These are phyloP conservation scores for Syzygium aromaticum DNA, from an alignment of 345 rosid genomes.

Conservation along the genomic window DNA sequence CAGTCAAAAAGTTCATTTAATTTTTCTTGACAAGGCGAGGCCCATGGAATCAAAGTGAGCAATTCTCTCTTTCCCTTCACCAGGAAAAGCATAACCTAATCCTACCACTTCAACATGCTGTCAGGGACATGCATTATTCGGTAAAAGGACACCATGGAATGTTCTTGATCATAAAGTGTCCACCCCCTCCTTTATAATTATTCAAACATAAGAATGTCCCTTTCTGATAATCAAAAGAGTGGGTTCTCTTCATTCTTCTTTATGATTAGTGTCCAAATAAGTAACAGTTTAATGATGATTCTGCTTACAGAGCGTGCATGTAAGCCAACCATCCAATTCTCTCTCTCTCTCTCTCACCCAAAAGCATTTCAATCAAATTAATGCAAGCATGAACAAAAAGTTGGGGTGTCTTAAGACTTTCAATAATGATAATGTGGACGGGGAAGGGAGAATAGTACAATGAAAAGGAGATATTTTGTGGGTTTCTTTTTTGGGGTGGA, in stretches of 20 bases:
- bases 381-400: not conserved
- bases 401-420: not conserved
- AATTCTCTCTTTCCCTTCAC: not conserved
- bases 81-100: not conserved
- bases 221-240: not conserved
- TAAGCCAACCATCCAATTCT: slow-evolving; percentile 12
- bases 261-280: not conserved
- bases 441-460: not conserved
- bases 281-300: not conserved
- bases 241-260: not conserved
- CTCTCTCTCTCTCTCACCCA: not conserved
- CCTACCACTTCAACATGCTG: not conserved
- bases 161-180: not conserved
- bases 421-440: not conserved
- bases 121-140: slow-evolving; percentile 1
- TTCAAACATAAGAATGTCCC: not conserved
- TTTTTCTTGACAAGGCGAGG: not conserved
- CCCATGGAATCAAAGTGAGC: not conserved
- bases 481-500: not conserved
- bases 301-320: slow-evolving; percentile 1
- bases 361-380: slow-evolving; percentile 1
- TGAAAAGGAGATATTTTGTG: slow-evolving; percentile 2
- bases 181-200: not conserved
- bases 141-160: not conserved
- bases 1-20: not conserved